Evolutionary conservation across 345 rosid genomes (phyloP).

Genomic region (Ceriops zippeliana): DNA sequence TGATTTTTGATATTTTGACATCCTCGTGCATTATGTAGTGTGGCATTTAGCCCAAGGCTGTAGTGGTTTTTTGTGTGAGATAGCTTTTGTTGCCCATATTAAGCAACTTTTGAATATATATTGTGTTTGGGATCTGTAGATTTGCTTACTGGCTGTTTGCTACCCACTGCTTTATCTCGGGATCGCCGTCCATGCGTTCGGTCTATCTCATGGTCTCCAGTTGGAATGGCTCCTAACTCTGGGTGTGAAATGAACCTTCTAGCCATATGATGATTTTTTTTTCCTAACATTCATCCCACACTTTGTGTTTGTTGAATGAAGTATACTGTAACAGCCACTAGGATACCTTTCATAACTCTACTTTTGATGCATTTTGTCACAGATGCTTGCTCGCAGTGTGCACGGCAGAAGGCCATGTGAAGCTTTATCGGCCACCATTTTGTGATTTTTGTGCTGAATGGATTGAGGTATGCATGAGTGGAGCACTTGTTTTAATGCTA

Average conservation of each 20-base stretch:
- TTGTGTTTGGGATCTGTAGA: conserved; percentile 34
- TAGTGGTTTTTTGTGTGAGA: not conserved
- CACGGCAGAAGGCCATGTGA: conserved; percentile 74
- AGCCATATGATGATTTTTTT: not conserved
- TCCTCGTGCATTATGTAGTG: not conserved
- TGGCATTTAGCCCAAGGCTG: not conserved
- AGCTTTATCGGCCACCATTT: conserved; percentile 78
- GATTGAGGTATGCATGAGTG: conserved; percentile 65
- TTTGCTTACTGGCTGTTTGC: conserved; percentile 51
- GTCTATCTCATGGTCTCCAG: conserved; percentile 87
- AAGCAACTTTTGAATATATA: not conserved
- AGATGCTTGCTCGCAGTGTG: conserved; percentile 93
- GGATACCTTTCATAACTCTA: not conserved
- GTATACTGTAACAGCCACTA: not conserved
- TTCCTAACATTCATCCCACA: not conserved
- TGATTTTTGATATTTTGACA: not conserved
- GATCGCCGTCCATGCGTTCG: conserved; percentile 65
- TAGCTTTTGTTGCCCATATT: not conserved
- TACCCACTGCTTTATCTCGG: conserved; percentile 61
- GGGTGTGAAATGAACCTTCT: conserved; percentile 45
- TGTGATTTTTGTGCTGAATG: conserved; percentile 86
- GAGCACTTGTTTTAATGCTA: not conserved
- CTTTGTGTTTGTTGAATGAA: not conserved
- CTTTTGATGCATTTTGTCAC: conserved; percentile 9
- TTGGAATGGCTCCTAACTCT: conserved; percentile 80